Conservation (phyloP, 345 rosid species). For the Pugionium dolabratum region DNA sequence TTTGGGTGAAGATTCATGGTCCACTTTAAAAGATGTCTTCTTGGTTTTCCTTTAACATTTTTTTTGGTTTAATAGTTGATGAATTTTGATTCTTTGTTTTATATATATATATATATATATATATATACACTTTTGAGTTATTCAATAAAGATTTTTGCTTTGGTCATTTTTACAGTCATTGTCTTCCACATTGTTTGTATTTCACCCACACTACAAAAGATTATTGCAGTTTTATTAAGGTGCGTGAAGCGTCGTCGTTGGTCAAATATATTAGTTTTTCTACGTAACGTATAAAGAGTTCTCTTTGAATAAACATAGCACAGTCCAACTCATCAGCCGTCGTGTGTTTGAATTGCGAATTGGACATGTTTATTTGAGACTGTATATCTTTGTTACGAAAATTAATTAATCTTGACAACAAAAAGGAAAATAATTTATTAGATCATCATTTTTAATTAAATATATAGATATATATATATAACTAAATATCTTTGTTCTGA, state of each 20-base stretch:
- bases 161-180: conserved; percentile 9
- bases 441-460: too few relatives aligned
- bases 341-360: background rate
- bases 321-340: too few relatives aligned
- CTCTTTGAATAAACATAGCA: background rate
- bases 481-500: background rate
- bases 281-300: conserved; percentile 10
- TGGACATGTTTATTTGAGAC: conserved; percentile 3
- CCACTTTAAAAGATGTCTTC: conserved; percentile 1
- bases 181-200: conserved; percentile 22
- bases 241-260: conserved; percentile 21
- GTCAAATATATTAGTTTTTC: conserved; percentile 9
- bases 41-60: conserved; percentile 7
- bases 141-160: conserved; percentile 3
- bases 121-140: conserved; percentile 24
- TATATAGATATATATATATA: too few relatives aligned
- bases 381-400: too few relatives aligned
- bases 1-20: conserved; percentile 34
- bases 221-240: conserved; percentile 22
- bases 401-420: too few relatives aligned
- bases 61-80: conserved; percentile 4
- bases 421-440: too few relatives aligned
- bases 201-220: conserved; percentile 24
- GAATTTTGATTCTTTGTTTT: conserved; percentile 23
- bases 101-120: conserved; percentile 23